Conservation (phyloP, 805 yeast species). For the Ogataea henricii region DNA sequence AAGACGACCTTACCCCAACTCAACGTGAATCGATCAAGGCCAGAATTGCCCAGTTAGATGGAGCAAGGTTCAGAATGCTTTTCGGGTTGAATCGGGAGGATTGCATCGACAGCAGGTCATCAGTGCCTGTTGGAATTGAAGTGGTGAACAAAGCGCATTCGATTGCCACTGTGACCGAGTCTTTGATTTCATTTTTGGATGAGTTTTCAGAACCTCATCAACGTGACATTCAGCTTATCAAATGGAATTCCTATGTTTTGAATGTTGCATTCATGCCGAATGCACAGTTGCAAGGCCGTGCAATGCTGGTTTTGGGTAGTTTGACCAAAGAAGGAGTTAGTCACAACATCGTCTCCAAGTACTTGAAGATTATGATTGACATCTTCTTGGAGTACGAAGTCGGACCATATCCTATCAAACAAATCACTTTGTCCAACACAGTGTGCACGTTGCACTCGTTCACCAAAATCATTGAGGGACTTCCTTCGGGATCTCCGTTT, state of each 20-base stretch:
- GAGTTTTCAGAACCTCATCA: slow-evolving; percentile 49
- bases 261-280: slow-evolving; percentile 59
- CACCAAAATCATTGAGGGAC: slow-evolving; percentile 50
- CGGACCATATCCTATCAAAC: slow-evolving; percentile 13
- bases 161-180: slow-evolving; percentile 61
- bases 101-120: slow-evolving; percentile 33
- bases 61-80: slow-evolving; percentile 67
- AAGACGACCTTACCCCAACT: slow-evolving; percentile 47
- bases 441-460: slow-evolving; percentile 47
- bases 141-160: slow-evolving; percentile 45
- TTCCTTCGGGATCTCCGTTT: slow-evolving; percentile 46
- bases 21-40: slow-evolving; percentile 45
- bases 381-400: slow-evolving; percentile 31
- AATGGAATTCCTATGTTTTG: slow-evolving; percentile 65
- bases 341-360: slow-evolving; percentile 44
- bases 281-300: slow-evolving; percentile 66
- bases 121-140: slow-evolving; percentile 33
- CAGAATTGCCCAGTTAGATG: slow-evolving; percentile 49
- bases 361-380: slow-evolving; percentile 27
- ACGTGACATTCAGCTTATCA: slow-evolving; percentile 56
- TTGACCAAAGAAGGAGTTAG: slow-evolving; percentile 63
- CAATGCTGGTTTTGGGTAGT: slow-evolving; percentile 69
- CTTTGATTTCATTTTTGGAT: slow-evolving; percentile 53
- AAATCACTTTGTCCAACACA: slow-evolving; percentile 30
- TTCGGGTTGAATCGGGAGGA: slow-evolving; percentile 67